Base-by-base conservation (phyloP, 169 alveolate species). In the Neospora caninum region DNA sequence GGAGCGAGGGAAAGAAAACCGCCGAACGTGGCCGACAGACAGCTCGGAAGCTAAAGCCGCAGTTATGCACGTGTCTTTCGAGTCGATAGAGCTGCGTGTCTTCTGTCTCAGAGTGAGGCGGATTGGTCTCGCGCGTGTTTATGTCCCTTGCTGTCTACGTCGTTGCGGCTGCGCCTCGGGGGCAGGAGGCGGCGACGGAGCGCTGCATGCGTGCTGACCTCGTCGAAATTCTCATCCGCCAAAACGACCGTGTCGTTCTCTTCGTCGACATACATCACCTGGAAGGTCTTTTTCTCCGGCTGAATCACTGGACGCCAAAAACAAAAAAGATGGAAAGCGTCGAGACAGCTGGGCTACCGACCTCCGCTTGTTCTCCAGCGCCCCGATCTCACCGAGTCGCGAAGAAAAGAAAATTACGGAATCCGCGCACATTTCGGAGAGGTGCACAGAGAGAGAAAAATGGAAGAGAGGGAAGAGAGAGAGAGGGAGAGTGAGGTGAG, bases 241-340 rank as follows among this genome's bases (percentile, higher is more conserved):
- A 91, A 2, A 0, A 91, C 88, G 42, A 91, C 94, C 13, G 69
- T 43, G 58, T 80, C 83, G 38, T 54, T 49, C 20, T 42, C 80
- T 27, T 58, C 78, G 39, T 91, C 94, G 0, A 91, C 82, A 38
- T 91, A 91, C 94, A 91, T 91, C 27, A 91, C 91, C 69, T 73
- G 88, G 80, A 78, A 54, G n/a, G 64, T n/a, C 80, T 45, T 53
- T 91, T 91, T 91, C 83, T 91, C 94, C 34, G 94, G 94, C 36
- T 91, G 88, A n/a, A 91, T 91, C 36, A 31, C 94, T 91, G 94
- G 36, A 31, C 38, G 67, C 29, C 31, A 1, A 16, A 20, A 36
- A 42, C 69, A 41, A 31, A 82, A 41, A 22, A 13, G 36, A 38
- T 41, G 89, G 4, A 82, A 7, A 27, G 41, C 4, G 41, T 22